Percentiles rank a stretch among this genome's conserved stretches.
These are phyloP conservation scores for Rickenella mellea DNA, from an alignment of 768 basidiomycete genomes.

Conservation along the genomic window DNA sequence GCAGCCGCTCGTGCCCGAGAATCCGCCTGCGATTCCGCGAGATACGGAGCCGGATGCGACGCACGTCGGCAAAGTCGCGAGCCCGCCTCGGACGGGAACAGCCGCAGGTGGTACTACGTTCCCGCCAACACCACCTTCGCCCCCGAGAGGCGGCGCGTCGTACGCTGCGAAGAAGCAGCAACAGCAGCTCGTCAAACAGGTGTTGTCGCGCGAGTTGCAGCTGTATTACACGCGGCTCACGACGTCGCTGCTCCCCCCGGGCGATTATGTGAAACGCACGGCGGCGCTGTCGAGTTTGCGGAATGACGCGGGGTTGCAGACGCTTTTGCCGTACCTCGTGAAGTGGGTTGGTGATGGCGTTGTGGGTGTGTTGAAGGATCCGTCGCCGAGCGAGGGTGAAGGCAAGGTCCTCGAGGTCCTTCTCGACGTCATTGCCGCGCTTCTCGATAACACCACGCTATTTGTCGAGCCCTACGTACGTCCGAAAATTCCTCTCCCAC, in stretches of 20 bases:
- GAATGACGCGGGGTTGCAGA: constrained; percentile 84
- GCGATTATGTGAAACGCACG: constrained; percentile 63
- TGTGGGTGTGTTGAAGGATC: constrained; percentile 47
- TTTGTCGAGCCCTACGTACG: constrained; percentile 96
- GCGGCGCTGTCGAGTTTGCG: constrained; percentile 88
- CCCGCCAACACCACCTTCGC: constrained; percentile 6
- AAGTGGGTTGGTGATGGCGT: constrained; percentile 92
- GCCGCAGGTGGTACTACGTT: not conserved
- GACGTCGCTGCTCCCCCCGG: constrained; percentile 66
- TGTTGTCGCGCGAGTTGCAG: constrained; percentile 88
- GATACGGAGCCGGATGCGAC: constrained; percentile 26
- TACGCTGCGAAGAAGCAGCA: constrained; percentile 28
- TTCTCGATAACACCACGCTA: constrained; percentile 78
- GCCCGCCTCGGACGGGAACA: not conserved
- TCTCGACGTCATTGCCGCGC: constrained; percentile 75
- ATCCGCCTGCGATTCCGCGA: constrained; percentile 74
- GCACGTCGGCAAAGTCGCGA: constrained; percentile 16
- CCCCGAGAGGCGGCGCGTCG: constrained; percentile 4
- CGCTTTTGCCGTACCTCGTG: constrained; percentile 86
- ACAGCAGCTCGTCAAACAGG: constrained; percentile 80
- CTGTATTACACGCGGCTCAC: constrained; percentile 92
- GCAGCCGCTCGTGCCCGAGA: constrained; percentile 93
- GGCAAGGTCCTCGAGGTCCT: constrained; percentile 70
- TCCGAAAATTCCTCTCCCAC: constrained; percentile 7
- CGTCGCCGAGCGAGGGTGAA: constrained; percentile 47